Conservation (phyloP, 1,139 yeast genomes). For the Eremothecium gossypii region DNA sequence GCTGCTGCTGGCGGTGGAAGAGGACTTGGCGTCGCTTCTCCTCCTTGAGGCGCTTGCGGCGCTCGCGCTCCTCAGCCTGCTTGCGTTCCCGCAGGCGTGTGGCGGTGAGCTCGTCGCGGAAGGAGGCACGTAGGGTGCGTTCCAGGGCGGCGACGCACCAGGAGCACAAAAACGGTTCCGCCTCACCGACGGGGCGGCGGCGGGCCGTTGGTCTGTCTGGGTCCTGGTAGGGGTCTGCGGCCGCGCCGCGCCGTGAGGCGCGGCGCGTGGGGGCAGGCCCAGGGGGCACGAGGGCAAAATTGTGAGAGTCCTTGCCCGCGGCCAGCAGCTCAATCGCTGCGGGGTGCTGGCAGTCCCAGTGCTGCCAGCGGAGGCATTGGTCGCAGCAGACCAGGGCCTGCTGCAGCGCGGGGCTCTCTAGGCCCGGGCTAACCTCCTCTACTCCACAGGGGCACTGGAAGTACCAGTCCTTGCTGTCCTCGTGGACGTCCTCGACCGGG, state of each 20-base stretch:
- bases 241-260: constrained; percentile 18
- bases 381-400: constrained; percentile 25
- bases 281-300: constrained; percentile 13
- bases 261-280: constrained; percentile 18
- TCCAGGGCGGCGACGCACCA: constrained; percentile 21
- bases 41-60: constrained; percentile 18
- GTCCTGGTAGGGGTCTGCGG: constrained; percentile 7
- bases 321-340: constrained; percentile 6
- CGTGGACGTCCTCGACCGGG: constrained; percentile 12
- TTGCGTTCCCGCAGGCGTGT: constrained; percentile 20
- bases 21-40: constrained; percentile 12
- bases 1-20: constrained; percentile 5
- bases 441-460: constrained; percentile 25
- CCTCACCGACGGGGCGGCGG: constrained; percentile 16
- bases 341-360: constrained; percentile 21
- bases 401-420: constrained; percentile 24
- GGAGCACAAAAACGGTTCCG: constrained; percentile 20
- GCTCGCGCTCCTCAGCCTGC: constrained; percentile 24
- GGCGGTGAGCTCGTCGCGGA: constrained; percentile 21
- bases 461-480: constrained; percentile 24
- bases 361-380: constrained; percentile 29
- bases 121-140: constrained; percentile 16
- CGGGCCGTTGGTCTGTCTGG: constrained; percentile 22
- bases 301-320: constrained; percentile 10
- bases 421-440: constrained; percentile 9